Conservation (phyloP, 129 eudicot species). For the Artemisia argyi region DNA sequence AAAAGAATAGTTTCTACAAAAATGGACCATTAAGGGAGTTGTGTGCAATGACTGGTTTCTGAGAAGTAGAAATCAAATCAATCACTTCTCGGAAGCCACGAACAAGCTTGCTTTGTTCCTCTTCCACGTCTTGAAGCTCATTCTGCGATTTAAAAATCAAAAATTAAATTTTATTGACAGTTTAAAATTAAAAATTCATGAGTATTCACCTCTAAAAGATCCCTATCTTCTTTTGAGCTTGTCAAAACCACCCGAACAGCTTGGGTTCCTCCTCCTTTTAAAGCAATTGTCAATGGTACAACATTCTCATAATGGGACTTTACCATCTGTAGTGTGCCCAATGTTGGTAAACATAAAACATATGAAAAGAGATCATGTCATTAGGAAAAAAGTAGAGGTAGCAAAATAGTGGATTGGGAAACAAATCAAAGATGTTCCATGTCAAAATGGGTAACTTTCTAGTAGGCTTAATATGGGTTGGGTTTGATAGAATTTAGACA, state of each 20-base stretch:
- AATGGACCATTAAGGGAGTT: conserved; percentile 77
- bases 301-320: conserved; percentile 50
- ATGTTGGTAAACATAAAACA: not conserved
- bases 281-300: conserved; percentile 63
- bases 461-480: too few species aligned
- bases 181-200: not conserved
- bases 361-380: not conserved
- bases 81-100: conserved; percentile 98
- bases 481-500: too few species aligned
- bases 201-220: conserved; percentile 53
- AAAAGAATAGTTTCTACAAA: conserved; percentile 23
- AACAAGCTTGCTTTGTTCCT: conserved; percentile 57
- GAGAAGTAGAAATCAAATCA: conserved; percentile 85
- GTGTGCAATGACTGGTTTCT: conserved; percentile 90
- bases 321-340: conserved; percentile 50
- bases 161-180: not conserved
- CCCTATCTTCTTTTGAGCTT: conserved; percentile 76
- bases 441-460: too few species aligned
- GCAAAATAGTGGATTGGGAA: too few species aligned
- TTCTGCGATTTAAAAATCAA: conserved; percentile 38
- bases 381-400: not conserved
- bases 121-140: conserved; percentile 62
- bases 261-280: conserved; percentile 64
- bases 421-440: too few species aligned
- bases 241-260: conserved; percentile 78